These are phyloP conservation scores for Microbotryum silenes-acaulis DNA, from an alignment of 1,284 basidiomycete genomes.

Conservation along the genomic window DNA sequence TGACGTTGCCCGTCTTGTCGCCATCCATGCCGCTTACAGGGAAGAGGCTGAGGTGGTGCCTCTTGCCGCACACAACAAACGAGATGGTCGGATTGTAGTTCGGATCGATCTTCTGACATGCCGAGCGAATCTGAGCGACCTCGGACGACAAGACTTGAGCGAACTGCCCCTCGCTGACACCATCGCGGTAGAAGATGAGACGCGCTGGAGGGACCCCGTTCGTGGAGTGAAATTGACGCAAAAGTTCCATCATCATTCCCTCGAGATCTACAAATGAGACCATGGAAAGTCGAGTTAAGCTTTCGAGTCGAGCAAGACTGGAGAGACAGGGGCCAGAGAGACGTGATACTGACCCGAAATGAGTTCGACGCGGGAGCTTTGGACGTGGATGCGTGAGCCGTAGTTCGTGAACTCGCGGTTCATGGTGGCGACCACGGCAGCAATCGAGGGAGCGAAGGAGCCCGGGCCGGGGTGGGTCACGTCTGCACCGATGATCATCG, in stretches of 20 bases:
- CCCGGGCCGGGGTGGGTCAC: slow-evolving; percentile 64
- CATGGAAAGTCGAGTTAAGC: background rate
- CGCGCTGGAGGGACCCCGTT: slow-evolving; percentile 54
- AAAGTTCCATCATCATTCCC: slow-evolving; percentile 60
- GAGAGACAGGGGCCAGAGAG: background rate
- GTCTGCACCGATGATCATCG: slow-evolving; percentile 74
- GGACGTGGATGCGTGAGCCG: slow-evolving; percentile 62
- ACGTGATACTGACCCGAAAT: background rate
- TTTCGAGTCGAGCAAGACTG: background rate
- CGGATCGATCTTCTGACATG: slow-evolving; percentile 16
- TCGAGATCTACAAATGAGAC: slow-evolving; percentile 54
- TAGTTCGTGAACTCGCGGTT: slow-evolving; percentile 59
- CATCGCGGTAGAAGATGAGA: slow-evolving; percentile 44
- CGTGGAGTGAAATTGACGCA: slow-evolving; percentile 50
- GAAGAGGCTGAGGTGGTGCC: slow-evolving; percentile 56
- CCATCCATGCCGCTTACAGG: slow-evolving; percentile 9
- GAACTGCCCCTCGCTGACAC: slow-evolving; percentile 31
- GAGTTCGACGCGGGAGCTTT: slow-evolving; percentile 58
- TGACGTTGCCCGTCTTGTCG: slow-evolving; percentile 23
- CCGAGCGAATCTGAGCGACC: slow-evolving; percentile 16
- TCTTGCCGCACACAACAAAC: slow-evolving; percentile 70
- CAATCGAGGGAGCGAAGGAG: slow-evolving; percentile 62
- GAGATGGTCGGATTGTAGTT: slow-evolving; percentile 56
- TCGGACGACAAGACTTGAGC: slow-evolving; percentile 18
- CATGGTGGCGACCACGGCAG: slow-evolving; percentile 57